Percentiles rank a stretch among this genome's conserved stretches.
Evolutionary conservation across 192 early-diverging fungal species (phyloP).

Genomic region (Thamnidium elegans): DNA sequence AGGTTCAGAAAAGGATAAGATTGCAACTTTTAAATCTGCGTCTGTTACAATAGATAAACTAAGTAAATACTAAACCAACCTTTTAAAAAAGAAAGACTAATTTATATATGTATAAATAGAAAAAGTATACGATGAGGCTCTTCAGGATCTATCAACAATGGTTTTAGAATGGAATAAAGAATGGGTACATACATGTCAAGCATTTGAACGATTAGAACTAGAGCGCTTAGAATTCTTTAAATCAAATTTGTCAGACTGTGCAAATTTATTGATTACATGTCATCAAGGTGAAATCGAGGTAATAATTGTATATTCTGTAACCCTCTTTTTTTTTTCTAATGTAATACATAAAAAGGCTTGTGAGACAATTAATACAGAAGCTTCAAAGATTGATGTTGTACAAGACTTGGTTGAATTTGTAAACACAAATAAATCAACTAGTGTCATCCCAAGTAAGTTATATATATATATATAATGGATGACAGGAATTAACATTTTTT

Average conservation of each 20-base stretch:
- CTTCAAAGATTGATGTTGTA: slow-evolving; percentile 3
- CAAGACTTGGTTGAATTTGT: slow-evolving; percentile 15
- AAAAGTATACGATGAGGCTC: slow-evolving; percentile 17
- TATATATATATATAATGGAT: not conserved
- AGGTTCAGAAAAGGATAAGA: slow-evolving; percentile 6
- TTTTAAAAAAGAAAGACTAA: not conserved
- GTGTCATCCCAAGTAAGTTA: slow-evolving; percentile 11
- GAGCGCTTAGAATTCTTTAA: slow-evolving; percentile 12
- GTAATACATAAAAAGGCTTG: not conserved
- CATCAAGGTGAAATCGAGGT: slow-evolving; percentile 11
- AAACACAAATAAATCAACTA: slow-evolving; percentile 7
- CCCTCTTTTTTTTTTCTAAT: too few relatives aligned
- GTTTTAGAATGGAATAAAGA: slow-evolving; percentile 15
- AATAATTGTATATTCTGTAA: not conserved
- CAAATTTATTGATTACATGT: slow-evolving; percentile 1
- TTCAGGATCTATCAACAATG: not conserved
- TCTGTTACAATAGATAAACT: not conserved
- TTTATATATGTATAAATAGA: not conserved
- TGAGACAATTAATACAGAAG: slow-evolving; percentile 7
- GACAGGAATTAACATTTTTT: not conserved
- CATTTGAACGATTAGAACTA: slow-evolving; percentile 13
- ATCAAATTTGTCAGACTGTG: slow-evolving; percentile 7
- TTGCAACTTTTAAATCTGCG: not conserved
- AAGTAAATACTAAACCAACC: not conserved
- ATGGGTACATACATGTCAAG: slow-evolving; percentile 8